Evolutionary conservation across 2,329 filamentous ascomycete genomes (phyloP), one percentile per base, ranked within the genome.

Genomic region (Plectosphaerella cucumerina): DNA sequence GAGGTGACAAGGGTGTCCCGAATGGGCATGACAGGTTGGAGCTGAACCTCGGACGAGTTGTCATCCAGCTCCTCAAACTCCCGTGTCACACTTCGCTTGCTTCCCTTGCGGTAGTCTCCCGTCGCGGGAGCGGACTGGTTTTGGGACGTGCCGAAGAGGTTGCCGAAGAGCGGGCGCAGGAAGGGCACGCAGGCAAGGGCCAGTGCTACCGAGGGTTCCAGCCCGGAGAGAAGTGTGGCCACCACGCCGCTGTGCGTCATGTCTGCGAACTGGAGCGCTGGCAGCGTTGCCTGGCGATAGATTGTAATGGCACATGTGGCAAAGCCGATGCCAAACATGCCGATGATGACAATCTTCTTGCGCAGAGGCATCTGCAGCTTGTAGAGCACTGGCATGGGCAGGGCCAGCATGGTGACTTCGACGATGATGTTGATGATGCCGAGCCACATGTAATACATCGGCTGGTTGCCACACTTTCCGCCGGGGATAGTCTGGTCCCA

Each of bases 301-400:
- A 47, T 47, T 5, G 45, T 47, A 20, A 47, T 47, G 45, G 45
- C 45, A 20, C 45, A 47, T 9, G 45, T 47, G 34, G 45, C 33
- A n/a, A 47, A 47, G 21, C 65, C 62, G 22, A 70, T 50, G 6
- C 60, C 57, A 37, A 69, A 69, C 33, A 63, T 62, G 41, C 53
- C 56, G 23, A 65, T 55, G 3, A 69, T 50, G 10, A 58, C 56
- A 9, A 67, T 21, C 53, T 65, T 67, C 48, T 66, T 68, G 37
- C 59, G 59, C 12, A 58, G 37, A 11, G 58, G 56, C 43, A 69
- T 35, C 8, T 66, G 61, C 20, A 70, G 54, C 9, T 56, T 57
- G 39, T 62, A 58, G 15, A 70, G 50, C 21, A 65, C 65, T 1
- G 65, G 64, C 55, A 69, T 53, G 4, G 65, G 66, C 15, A 68